Conservation (phyloP, 768 basidiomycete species). For the Lyophyllum atratum region DNA sequence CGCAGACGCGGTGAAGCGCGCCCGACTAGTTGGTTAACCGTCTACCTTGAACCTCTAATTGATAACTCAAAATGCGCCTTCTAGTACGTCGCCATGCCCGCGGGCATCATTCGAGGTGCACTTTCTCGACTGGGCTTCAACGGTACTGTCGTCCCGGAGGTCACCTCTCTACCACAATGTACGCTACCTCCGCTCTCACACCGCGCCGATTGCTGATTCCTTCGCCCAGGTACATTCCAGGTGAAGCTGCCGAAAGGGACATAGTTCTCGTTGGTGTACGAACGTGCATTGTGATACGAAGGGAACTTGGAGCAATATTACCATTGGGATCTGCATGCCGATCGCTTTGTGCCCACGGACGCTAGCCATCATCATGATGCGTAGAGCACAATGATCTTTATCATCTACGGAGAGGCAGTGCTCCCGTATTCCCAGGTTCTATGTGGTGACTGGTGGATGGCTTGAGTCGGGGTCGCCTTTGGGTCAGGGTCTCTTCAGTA, state of each 20-base stretch:
- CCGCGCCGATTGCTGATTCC: slow-evolving; percentile 1
- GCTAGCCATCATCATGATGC: too few relatives aligned
- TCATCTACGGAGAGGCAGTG: too few relatives aligned
- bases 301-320: background rate
- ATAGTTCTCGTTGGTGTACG: slow-evolving; percentile 16
- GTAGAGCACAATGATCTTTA: too few relatives aligned
- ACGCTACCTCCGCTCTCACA: slow-evolving; percentile 9
- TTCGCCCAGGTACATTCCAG: slow-evolving; percentile 72
- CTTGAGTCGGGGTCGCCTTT: too few relatives aligned
- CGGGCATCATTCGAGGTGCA: slow-evolving; percentile 84
- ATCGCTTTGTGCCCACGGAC: too few relatives aligned
- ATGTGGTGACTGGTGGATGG: too few relatives aligned
- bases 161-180: slow-evolving; percentile 87
- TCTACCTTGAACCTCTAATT: background rate
- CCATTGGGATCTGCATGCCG: background rate
- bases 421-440: too few relatives aligned
- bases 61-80: background rate
- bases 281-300: background rate
- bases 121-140: slow-evolving; percentile 77
- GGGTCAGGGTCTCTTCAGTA: too few relatives aligned
- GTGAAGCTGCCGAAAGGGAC: slow-evolving; percentile 73
- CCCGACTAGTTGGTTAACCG: slow-evolving; percentile 59
- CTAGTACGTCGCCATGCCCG: slow-evolving; percentile 81
- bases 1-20: slow-evolving; percentile 68
- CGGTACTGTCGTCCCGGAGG: slow-evolving; percentile 76